Percentiles rank a stretch among this genome's conserved stretches.
phyloP scores from a whole-genome alignment of 352 stramenopile species.

The Pythium utonaiense region DNA sequence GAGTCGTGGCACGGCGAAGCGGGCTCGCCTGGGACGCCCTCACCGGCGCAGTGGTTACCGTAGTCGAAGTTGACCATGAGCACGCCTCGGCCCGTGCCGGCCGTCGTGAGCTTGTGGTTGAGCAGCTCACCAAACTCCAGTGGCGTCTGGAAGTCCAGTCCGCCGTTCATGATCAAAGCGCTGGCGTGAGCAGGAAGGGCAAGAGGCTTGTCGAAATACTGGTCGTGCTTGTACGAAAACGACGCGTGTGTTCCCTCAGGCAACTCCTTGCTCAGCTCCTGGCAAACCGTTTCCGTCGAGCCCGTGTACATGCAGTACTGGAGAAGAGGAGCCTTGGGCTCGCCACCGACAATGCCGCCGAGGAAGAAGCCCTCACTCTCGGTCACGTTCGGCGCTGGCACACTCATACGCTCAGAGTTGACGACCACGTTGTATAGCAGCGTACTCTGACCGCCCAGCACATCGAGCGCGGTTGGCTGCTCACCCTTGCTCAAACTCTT shows the following conservation, averaged over 20 bases:
- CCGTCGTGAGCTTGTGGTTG: conserved; percentile 11
- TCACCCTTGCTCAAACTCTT: background rate
- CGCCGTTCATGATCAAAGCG: conserved; percentile 22
- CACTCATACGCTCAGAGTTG: conserved; percentile 18
- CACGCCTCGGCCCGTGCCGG: conserved; percentile 9
- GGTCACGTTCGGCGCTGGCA: background rate
- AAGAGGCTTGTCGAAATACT: conserved; percentile 16
- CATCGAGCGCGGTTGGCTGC: background rate
- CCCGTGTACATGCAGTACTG: conserved; percentile 22
- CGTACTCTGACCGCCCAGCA: background rate
- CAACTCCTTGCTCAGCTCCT: conserved; percentile 1
- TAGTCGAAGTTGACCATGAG: conserved; percentile 29
- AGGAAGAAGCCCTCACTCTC: conserved; percentile 6
- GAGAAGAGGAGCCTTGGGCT: background rate
- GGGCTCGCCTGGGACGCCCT: background rate
- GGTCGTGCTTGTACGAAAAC: conserved; percentile 24
- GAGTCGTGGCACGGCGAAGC: conserved; percentile 16
- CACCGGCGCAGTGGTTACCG: conserved; percentile 18
- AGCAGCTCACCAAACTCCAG: conserved; percentile 16
- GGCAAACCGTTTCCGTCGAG: conserved; percentile 2
- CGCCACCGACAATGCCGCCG: conserved; percentile 9
- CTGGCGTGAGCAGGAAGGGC: conserved; percentile 14
- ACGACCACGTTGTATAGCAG: conserved; percentile 20
- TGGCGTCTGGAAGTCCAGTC: conserved; percentile 25
- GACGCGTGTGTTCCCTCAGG: background rate